These are phyloP conservation scores for Tricholoma sp. DNA, from an alignment of 768 basidiomycete genomes.

Conservation along the genomic window DNA sequence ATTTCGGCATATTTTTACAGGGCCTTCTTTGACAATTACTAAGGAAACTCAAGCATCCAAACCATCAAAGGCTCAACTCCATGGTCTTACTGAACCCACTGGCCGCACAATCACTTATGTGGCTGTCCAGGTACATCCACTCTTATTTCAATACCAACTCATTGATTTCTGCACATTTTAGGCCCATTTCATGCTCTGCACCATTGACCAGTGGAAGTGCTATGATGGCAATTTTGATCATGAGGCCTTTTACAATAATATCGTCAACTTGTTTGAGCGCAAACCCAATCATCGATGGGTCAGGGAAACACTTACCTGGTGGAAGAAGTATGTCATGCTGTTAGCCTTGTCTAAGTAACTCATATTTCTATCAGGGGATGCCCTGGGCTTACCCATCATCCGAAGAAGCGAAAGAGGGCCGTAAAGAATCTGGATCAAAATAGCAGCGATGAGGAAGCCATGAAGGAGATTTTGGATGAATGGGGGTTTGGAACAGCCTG, in stretches of 20 bases:
- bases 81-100: not conserved
- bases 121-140: not conserved
- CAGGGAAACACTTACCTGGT: not conserved
- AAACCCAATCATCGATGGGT: not conserved
- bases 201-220: too few relatives aligned
- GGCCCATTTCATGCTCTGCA: too few relatives aligned
- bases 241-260: too few relatives aligned
- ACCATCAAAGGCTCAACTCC: too few relatives aligned
- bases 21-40: not conserved
- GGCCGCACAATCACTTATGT: not conserved
- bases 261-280: not conserved
- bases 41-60: not conserved
- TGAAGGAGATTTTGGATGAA: not conserved
- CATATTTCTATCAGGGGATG: not conserved
- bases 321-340: not conserved
- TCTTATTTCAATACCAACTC: not conserved
- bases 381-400: not conserved
- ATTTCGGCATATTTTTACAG: not conserved
- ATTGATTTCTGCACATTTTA: not conserved
- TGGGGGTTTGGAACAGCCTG: not conserved
- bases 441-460: slow-evolving; percentile 1
- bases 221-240: too few relatives aligned
- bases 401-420: not conserved
- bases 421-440: not conserved
- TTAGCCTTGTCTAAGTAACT: not conserved